Conservation (phyloP, 1,284 basidiomycete genomes). For the Puccinia sorghi region DNA sequence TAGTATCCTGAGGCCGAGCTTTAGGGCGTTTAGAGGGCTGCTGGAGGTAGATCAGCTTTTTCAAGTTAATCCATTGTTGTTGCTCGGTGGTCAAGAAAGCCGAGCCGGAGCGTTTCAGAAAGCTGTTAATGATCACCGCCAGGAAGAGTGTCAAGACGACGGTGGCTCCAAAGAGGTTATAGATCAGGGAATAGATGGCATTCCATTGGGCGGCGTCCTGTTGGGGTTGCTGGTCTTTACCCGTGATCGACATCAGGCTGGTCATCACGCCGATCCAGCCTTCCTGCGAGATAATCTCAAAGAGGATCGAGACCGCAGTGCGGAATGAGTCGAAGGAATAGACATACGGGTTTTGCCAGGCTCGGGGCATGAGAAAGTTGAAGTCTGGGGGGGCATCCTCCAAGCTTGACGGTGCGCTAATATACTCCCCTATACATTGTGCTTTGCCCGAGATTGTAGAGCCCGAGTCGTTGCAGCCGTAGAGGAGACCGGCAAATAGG, state of each 20-base stretch:
- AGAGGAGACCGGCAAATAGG: slow-evolving; percentile 83
- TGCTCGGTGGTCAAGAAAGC: slow-evolving; percentile 85
- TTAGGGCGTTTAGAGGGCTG: slow-evolving; percentile 79
- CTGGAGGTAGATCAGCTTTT: slow-evolving; percentile 83
- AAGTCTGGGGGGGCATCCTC: slow-evolving; percentile 24
- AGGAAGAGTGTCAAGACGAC: slow-evolving; percentile 65
- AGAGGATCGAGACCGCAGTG: slow-evolving; percentile 82
- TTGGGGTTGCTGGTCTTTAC: slow-evolving; percentile 69
- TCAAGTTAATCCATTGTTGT: slow-evolving; percentile 89
- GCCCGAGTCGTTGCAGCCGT: slow-evolving; percentile 78
- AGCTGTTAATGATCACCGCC: slow-evolving; percentile 91
- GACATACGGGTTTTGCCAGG: slow-evolving; percentile 85
- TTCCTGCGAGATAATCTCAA: slow-evolving; percentile 91
- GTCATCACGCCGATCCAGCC: slow-evolving; percentile 94
- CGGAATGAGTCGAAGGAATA: slow-evolving; percentile 92
- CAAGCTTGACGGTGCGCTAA: slow-evolving; percentile 54
- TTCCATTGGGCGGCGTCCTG: slow-evolving; percentile 75
- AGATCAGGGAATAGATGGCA: slow-evolving; percentile 88
- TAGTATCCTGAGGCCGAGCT: slow-evolving; percentile 63
- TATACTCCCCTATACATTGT: slow-evolving; percentile 73
- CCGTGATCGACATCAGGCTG: slow-evolving; percentile 77
- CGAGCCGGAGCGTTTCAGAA: slow-evolving; percentile 78
- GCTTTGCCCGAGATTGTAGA: slow-evolving; percentile 20
- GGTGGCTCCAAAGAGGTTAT: slow-evolving; percentile 86
- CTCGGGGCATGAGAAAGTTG: slow-evolving; percentile 74